Percentiles rank a stretch among this genome's conserved stretches.
Evolutionary conservation across 495 filamentous ascomycete genomes (phyloP).

Genomic region (Amniculicola lignicola): DNA sequence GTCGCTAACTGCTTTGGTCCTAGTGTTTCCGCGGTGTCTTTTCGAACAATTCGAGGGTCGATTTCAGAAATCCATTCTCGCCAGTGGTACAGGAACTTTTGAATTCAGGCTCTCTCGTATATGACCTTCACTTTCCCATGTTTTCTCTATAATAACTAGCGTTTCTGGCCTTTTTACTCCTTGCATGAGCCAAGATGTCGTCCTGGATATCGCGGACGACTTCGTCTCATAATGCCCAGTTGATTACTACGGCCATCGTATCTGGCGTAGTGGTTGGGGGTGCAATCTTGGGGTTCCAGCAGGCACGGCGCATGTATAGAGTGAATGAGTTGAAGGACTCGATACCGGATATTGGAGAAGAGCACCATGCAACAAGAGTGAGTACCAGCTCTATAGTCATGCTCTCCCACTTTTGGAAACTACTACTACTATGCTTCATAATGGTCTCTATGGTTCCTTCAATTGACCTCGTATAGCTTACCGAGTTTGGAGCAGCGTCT

Average conservation of each 20-base stretch:
- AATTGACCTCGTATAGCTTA: slow-evolving; percentile 55
- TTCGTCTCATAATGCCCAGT: slow-evolving; percentile 58
- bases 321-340: slow-evolving; percentile 42
- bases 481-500: slow-evolving; percentile 68
- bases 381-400: no score
- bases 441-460: no score
- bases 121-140: no score
- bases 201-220: slow-evolving; percentile 56
- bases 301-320: slow-evolving; percentile 36
- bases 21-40: no score
- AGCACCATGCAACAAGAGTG: slow-evolving; percentile 39
- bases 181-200: no score
- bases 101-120: no score
- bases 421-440: not conserved
- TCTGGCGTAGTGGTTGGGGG: slow-evolving; percentile 72
- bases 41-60: no score
- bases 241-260: slow-evolving; percentile 70
- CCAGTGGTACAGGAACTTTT: no score
- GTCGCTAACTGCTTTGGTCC: not conserved
- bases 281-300: slow-evolving; percentile 53
- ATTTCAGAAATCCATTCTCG: no score
- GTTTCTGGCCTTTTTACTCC: no score
- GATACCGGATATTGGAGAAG: slow-evolving; percentile 40
- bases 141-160: no score
- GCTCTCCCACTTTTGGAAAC: not conserved